Evolutionary conservation across 176 grass and related monocot genomes (phyloP), one percentile per base, ranked within the genome.

Genomic region (Chrysopogon serrulatus): DNA sequence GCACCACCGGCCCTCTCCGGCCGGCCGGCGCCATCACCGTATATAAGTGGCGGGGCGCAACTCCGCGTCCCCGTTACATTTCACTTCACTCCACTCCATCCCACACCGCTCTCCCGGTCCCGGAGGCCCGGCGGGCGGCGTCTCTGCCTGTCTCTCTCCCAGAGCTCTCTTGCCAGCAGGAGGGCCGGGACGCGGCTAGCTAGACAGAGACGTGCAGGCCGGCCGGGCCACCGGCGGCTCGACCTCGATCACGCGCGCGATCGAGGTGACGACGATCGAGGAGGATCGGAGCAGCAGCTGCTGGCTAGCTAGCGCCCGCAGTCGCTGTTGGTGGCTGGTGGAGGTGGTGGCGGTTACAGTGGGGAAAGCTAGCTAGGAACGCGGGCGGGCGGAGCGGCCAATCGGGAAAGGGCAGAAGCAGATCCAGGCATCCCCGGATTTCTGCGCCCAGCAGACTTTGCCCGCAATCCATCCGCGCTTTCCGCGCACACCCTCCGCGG

Each of bases 271-370:
- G 78, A 27, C 19, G 80, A 72, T 28, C 3, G 8, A 2, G 26
- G 48, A 19, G 32, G 5, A n/a, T n/a, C n/a, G n/a, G n/a, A n/a
- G n/a, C n/a, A n/a, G n/a, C n/a, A 27, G 24, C 56, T 65, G 35
- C n/a, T 17, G 34, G 32, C 42, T 17, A 5, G 67, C 37, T 7
- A 10, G 31, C 44, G 47, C 5, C 19, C 28, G 21, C 68, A 56
- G 92, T 98, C 96, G 86, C 93, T 93, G 82, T 98, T 92, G 59
- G 92, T 95, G 83, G 93, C 89, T 62, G 96, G 93, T 98, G 95
- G 85, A 93, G 91, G 88, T 91, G 92, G 91, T 90, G 89, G 92
- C 87, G 85, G 91, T 95, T 95, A 87, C 87, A 90, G 91, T 74
- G 85, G 91, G 92, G 90, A 88, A 87, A 86, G n/a, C n/a, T n/a